Base-by-base conservation (phyloP, 805 yeast species). In the Wickerhamiella sergipiensis region DNA sequence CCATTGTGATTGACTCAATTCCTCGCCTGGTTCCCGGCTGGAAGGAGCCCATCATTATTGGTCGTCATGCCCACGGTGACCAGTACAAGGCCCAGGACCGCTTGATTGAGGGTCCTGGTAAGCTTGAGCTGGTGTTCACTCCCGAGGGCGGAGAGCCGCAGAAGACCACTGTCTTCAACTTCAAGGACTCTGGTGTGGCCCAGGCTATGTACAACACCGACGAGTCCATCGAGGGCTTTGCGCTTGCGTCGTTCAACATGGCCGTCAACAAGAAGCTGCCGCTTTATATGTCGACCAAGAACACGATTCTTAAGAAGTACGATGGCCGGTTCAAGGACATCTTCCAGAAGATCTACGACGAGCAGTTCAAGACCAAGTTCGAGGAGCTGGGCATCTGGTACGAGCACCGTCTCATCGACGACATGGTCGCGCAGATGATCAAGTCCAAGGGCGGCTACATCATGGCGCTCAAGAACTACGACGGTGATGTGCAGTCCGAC, bases 381-480 rank as follows among this genome's bases (percentile, higher is more conserved):
- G 95, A 87, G 66, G 73, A 72, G 51, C 68, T 70, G 44, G 92
- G 88, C n/a, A 84, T 89, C 67, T 88, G 95, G 95, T 89, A 85
- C 69, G 97, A 90, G 72, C 97, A 90, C 72, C 80, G 97, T 62
- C 75, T 90, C 60, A 90, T 90, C 59, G 97, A 90, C 70, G 97
- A 90, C 67, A 90, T 90, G 97, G 97, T 90, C 48, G 97, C 97
- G 21, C 97, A 90, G 74, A 89, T 90, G 97, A 73, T 90, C 67
- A 90, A 90, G 74, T 86, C 96, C 45, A 80, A 78, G 64, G 97
- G 97, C 62, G 97, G 97, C 6, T 90, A 75, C 68, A 83, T 90
- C 61, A 85, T 90, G 70, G 97, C 97, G 46, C 79, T 90, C 83
- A 90, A 90, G 75, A 90, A 90, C 74, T 90, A 90, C 71, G 97